These are phyloP conservation scores for Monosporascus ibericus DNA, from an alignment of 2,329 filamentous ascomycete species.

Conservation along the genomic window DNA sequence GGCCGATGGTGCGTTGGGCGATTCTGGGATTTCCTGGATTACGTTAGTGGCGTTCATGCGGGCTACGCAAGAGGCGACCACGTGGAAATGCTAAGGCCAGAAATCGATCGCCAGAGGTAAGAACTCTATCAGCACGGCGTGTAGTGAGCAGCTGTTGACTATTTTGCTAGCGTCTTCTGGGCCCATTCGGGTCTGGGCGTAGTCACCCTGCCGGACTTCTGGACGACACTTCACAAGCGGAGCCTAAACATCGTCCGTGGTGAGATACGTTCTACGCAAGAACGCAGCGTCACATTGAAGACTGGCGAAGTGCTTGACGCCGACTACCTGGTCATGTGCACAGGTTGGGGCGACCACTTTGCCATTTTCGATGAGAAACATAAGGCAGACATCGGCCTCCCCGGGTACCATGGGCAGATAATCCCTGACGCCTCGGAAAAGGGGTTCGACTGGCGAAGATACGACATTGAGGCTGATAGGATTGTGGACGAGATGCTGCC, in stretches of 20 bases:
- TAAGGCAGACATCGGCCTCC: slow-evolving; percentile 16
- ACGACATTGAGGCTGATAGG: slow-evolving; percentile 16
- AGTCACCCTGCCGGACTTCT: slow-evolving; percentile 17
- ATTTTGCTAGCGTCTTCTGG: slow-evolving; percentile 16
- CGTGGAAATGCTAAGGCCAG: slow-evolving; percentile 13
- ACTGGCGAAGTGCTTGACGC: slow-evolving; percentile 8
- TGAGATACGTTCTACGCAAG: slow-evolving; percentile 9
- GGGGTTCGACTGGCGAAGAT: slow-evolving; percentile 14
- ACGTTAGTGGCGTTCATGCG: slow-evolving; percentile 12
- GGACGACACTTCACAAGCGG: slow-evolving; percentile 15
- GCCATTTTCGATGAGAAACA: slow-evolving; percentile 17
- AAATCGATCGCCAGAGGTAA: slow-evolving; percentile 19
- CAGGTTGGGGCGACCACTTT: slow-evolving; percentile 22
- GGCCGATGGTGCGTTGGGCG: slow-evolving; percentile 13
- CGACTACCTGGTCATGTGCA: slow-evolving; percentile 22
- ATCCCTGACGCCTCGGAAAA: background rate
- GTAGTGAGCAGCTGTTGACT: slow-evolving; percentile 1
- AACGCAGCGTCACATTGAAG: slow-evolving; percentile 10
- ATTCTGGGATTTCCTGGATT: slow-evolving; percentile 17
- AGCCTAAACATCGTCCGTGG: slow-evolving; percentile 12
- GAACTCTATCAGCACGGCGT: background rate
- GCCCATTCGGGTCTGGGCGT: slow-evolving; percentile 16
- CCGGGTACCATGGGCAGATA: slow-evolving; percentile 6
- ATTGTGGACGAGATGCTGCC: slow-evolving; percentile 19
- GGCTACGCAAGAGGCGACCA: slow-evolving; percentile 16